These are phyloP conservation scores for Corymbia calophylla DNA, from an alignment of 441 rosid genomes.

Conservation along the genomic window DNA sequence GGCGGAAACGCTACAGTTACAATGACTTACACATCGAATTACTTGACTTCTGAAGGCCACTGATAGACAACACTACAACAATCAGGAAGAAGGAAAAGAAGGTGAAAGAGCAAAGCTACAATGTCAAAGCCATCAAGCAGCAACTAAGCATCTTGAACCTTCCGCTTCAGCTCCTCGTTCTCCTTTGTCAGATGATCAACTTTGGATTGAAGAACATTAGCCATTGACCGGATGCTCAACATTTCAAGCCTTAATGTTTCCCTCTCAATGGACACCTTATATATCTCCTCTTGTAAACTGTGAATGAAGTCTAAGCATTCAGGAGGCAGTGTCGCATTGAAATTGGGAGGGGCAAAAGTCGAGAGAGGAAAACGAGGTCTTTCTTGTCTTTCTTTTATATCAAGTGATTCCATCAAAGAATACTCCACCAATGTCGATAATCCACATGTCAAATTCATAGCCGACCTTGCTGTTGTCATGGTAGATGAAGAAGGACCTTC, in stretches of 20 bases:
- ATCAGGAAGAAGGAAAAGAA: background rate
- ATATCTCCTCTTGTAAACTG: constrained; percentile 61
- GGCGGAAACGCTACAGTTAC: background rate
- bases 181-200: constrained; percentile 55
- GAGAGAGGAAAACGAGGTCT: constrained; percentile 16
- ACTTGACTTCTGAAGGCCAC: background rate
- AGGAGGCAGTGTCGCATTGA: constrained; percentile 32
- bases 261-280: constrained; percentile 58
- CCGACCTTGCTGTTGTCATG: constrained; percentile 46
- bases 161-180: constrained; percentile 62
- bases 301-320: constrained; percentile 45
- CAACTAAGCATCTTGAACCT: background rate
- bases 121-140: background rate
- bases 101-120: background rate
- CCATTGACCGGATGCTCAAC: constrained; percentile 80
- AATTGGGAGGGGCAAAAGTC: constrained; percentile 20
- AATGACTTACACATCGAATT: background rate
- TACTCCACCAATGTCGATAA: constrained; percentile 69
- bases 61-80: background rate
- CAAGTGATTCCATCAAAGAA: constrained; percentile 56
- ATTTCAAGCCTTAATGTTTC: constrained; percentile 73
- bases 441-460: constrained; percentile 45
- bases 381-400: constrained; percentile 30
- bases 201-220: constrained; percentile 67
- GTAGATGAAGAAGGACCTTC: constrained; percentile 69